Base-by-base conservation (phyloP, 345 rosid genomes). In the Euphorbia lathyris region DNA sequence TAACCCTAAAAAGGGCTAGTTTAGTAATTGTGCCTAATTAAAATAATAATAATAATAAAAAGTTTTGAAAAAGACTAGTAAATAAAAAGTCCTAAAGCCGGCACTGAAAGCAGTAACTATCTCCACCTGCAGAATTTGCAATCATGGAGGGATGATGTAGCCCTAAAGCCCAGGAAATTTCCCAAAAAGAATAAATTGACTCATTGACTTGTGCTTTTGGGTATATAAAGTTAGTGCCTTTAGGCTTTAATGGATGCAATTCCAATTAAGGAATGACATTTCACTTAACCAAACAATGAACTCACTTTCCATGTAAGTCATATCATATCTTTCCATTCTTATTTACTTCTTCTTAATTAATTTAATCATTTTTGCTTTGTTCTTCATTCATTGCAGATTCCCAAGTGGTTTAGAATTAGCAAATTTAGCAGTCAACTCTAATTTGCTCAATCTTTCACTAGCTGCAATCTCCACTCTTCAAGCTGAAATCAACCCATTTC, bases 391-490 rank as follows among this genome's bases (percentile, higher is more conserved):
- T 25, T 79, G 32, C 86, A 81, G 86, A 67, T 78, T 57, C 29
- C 69, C 76, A 81, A 68, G 76, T 36, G 79, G 86, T 1, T 29
- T 59, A 10, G 85, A 77, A 51, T 76, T 81, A 59, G 90, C 86
- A 58, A 85, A 74, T 71, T 78, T 88, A 19, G 72, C 69, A 74
- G 76, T 82, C 70, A 79, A 70, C 76, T 84, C 94, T 4, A 86
- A 69, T 58, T 63, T 90, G 30, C 75, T 88, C 64, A 36, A 51
- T 1, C 43, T n/a, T 30, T 77, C 90, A 14, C 85, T 84, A 83
- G 68, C 0, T 2, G 75, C 78, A 63, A 79, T 88, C 73, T 58
- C 16, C 14, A 32, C 74, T 58, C 66, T 79, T 57, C 51, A 71
- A 11, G 3, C 25, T 22, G 77, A 72, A 63, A 5, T 47, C 66